Conservation (phyloP, 306 rosid genomes). For the Dryas drummondii region DNA sequence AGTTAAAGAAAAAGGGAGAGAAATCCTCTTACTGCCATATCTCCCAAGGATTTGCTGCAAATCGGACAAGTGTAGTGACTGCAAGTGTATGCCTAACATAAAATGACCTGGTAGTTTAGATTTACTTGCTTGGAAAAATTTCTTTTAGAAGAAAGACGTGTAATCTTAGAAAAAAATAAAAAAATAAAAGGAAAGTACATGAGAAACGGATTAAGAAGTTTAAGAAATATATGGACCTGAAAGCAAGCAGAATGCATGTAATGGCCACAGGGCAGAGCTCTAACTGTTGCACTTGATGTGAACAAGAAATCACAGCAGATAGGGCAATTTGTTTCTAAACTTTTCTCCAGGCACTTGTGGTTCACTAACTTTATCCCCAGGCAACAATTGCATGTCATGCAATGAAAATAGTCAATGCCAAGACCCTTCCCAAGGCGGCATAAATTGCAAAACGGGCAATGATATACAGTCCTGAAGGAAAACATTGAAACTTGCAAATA, state of each 20-base stretch:
- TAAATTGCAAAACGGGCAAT: slow-evolving; percentile 97
- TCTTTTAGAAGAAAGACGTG: neutral
- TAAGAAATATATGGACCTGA: slow-evolving; percentile 58
- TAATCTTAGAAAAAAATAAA: neutral
- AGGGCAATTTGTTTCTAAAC: slow-evolving; percentile 96
- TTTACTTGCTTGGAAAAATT: neutral
- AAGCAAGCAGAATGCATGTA: slow-evolving; percentile 99
- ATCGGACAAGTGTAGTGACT: slow-evolving; percentile 98
- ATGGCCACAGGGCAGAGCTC: slow-evolving; percentile 96
- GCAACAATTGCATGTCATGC: slow-evolving; percentile 99
- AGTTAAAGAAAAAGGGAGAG: slow-evolving; percentile 1
- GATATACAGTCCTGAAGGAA: slow-evolving; percentile 77
- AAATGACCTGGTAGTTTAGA: slow-evolving; percentile 26
- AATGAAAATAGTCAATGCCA: slow-evolving; percentile 90
- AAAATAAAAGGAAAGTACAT: neutral
- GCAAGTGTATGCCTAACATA: slow-evolving; percentile 85
- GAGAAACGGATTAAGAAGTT: neutral
- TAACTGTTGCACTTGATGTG: slow-evolving; percentile 94
- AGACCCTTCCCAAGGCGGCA: slow-evolving; percentile 98
- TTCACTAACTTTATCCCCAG: slow-evolving; percentile 74
- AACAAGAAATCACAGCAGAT: slow-evolving; percentile 93
- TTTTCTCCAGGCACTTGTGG: slow-evolving; percentile 96
- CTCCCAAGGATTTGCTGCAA: slow-evolving; percentile 99
- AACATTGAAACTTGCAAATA: slow-evolving; percentile 9
- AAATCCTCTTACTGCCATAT: slow-evolving; percentile 82